phyloP scores from a whole-genome alignment of 305 asterid genomes.

The Plantago coronopus region DNA sequence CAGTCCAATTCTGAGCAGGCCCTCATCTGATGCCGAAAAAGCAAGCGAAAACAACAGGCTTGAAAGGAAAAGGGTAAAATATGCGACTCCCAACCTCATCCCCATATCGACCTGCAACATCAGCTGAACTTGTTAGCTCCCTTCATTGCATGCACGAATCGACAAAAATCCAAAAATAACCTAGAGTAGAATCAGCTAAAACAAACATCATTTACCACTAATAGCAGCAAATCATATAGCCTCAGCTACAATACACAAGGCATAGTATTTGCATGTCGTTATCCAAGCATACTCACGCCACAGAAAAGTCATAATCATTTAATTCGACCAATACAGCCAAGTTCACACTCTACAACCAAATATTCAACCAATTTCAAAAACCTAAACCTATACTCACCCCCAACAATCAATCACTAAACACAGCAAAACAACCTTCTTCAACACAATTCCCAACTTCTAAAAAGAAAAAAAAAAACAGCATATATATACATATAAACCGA shows the following conservation, averaged over 20 bases:
- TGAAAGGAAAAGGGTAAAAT: constrained; percentile 38
- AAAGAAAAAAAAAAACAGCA: too few species aligned
- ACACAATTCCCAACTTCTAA: background rate
- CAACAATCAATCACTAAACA: background rate
- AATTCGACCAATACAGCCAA: background rate
- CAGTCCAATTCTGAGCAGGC: constrained; percentile 67
- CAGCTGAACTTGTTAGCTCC: constrained; percentile 9
- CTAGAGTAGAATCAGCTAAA: background rate
- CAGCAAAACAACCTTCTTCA: background rate
- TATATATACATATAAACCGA: background rate
- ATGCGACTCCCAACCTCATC: constrained; percentile 26
- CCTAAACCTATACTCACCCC: background rate
- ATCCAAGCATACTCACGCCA: too few species aligned
- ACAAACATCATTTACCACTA: background rate
- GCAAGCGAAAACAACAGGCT: constrained; percentile 46
- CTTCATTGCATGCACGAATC: background rate
- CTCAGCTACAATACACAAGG: too few species aligned
- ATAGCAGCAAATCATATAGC: too few species aligned
- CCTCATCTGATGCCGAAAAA: constrained; percentile 43
- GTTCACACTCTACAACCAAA: background rate
- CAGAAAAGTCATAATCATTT: background rate
- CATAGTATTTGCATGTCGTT: too few species aligned
- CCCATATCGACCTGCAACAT: constrained; percentile 54
- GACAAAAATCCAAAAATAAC: background rate
- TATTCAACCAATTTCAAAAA: too few species aligned